Evolutionary conservation across 441 rosid genomes (phyloP), one percentile per base, ranked within the genome.

Genomic region (Manihot esculenta): DNA sequence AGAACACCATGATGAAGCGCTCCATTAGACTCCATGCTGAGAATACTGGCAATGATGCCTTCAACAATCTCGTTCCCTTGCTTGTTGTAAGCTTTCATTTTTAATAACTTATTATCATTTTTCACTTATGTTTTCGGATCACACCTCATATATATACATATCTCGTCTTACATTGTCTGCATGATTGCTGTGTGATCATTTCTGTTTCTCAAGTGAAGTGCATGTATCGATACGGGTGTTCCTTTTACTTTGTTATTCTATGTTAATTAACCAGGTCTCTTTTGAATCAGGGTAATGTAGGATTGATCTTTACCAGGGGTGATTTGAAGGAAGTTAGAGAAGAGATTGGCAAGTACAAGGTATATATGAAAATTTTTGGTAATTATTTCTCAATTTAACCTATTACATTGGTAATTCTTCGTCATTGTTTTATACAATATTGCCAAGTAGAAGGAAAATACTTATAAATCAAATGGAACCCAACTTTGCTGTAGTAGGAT

Each of bases 1-100:
- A 94, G 77, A 94, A 92, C 72, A 94, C 97, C 0, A 94, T 94
- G 99, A 94, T 92, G 97, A 94, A 92, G 82, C 77, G 97, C 61
- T 77, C 97, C 30, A 73, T 94, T 64, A 84, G 87, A 77, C 70
- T 92, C 2, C 97, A 90, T 76, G 69, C 92, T 23, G 89, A 94
- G 53, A 86, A 79, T 33, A 92, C 89, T 0, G 95, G 91, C 0
- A 94, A 89, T 72, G 10, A 59, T 0, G 80, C 74, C 24, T 80
- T 80, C 75, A 81, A 76, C n/a, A 86, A 72, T 71, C 93, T 94
- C 64, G 61, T 90, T 49, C 95, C 95, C 4, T 89, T 94, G 4
- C 97, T 94, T 35, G 89, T 87, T 92, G 98, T 74, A 65, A 63
- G 68, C 9, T 64, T 56, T 15, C 9, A 2, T 30, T 18, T 21